These are phyloP conservation scores for Citrus maxima DNA, from an alignment of 345 rosid genomes.

Conservation along the genomic window DNA sequence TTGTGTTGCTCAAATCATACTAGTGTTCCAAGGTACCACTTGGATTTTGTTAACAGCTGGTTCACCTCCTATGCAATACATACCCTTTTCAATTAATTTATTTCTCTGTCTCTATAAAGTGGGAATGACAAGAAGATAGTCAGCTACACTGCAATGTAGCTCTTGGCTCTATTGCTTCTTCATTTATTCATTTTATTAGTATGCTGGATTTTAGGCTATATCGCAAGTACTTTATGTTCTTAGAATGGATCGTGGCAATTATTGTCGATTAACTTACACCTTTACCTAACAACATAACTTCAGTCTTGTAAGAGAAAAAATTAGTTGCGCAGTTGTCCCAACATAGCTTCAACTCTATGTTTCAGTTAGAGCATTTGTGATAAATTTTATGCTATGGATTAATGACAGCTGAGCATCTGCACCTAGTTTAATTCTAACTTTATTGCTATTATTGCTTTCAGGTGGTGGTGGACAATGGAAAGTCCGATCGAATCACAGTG, in stretches of 20 bases:
- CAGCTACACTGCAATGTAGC: neutral
- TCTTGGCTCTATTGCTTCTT: neutral
- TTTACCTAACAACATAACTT: neutral
- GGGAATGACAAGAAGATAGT: neutral
- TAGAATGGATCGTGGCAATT: neutral
- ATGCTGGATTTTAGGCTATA: neutral
- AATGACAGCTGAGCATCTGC: neutral
- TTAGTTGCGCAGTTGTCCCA: neutral
- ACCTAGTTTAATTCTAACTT: neutral
- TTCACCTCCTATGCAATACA: neutral
- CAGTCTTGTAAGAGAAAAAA: neutral
- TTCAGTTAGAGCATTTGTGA: neutral
- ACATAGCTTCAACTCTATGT: neutral
- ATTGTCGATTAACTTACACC: neutral
- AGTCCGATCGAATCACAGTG: slow-evolving; percentile 84
- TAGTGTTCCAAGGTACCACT: neutral
- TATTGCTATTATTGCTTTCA: slow-evolving; percentile 16
- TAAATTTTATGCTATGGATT: neutral
- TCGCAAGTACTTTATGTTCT: neutral
- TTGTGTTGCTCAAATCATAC: neutral
- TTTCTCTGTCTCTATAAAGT: neutral
- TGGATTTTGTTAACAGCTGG: neutral
- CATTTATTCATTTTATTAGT: neutral
- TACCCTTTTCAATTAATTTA: neutral
- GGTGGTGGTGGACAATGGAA: slow-evolving; percentile 85